Base-by-base conservation (phyloP, 441 rosid genomes). In the Iberis amara region DNA sequence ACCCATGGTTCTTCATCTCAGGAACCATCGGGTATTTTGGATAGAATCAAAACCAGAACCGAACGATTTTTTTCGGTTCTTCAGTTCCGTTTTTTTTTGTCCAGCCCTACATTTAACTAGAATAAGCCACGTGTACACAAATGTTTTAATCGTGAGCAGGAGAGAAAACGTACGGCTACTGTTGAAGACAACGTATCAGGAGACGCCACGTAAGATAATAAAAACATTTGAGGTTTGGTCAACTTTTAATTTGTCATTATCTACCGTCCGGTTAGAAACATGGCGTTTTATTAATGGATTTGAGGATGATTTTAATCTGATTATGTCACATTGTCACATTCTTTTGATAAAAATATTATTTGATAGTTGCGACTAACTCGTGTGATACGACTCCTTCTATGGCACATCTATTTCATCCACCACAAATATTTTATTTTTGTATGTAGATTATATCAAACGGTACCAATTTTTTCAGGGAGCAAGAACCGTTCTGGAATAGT, bases 81-180 rank as follows among this genome's bases (percentile, higher is more conserved):
- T n/a, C n/a, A n/a, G n/a, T n/a, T n/a, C n/a, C n/a, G n/a, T n/a
- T n/a, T n/a, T n/a, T n/a, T n/a, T n/a, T n/a, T n/a, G n/a, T n/a
- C n/a, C n/a, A n/a, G n/a, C n/a, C n/a, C n/a, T n/a, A n/a, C n/a
- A n/a, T 8, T 44, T 13, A 52, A 39, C 47, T 0, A 28, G 0
- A 47, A 26, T 0, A 5, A 0, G 57, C 47, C 56, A 59, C 65
- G 61, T 59, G 21, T 9, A 18, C 4, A 37, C 2, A 37, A 30
- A 23, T 14, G 15, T 9, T 52, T 52, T 42, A 18, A 21, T 11
- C 27, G n/a, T 26, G 8, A 24, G 55, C 24, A 7, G 13, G 11
- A 30, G 1, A 4, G 10, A 37, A 61, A 62, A 62, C 66, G 60
- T 53, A 46, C 60, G 60, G 60, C 55, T 39, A 53, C 42, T 62